These are phyloP conservation scores for Leersia perrieri DNA, from an alignment of 176 grass and related monocot species.

Conservation along the genomic window DNA sequence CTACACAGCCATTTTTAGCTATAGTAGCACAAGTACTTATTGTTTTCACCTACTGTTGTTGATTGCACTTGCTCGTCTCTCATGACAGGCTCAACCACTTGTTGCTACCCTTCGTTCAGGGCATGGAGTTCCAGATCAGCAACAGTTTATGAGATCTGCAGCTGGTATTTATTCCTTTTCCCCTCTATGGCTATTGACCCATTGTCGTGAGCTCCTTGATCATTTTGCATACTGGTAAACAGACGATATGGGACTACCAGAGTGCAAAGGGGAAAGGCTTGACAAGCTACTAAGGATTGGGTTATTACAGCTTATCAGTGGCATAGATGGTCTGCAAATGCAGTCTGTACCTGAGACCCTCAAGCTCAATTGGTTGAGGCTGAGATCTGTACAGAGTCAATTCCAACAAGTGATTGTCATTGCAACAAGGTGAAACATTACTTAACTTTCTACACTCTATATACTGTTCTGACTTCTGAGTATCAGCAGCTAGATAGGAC, in stretches of 20 bases:
- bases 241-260: constrained; percentile 44
- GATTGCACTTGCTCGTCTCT: neutral
- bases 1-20: neutral
- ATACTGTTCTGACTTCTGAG: neutral
- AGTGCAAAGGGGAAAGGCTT: constrained; percentile 58
- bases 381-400: constrained; percentile 77
- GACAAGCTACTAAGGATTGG: constrained; percentile 61
- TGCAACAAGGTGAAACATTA: constrained; percentile 57
- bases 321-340: constrained; percentile 51
- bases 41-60: neutral
- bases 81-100: constrained; percentile 67
- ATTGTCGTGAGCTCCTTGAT: constrained; percentile 1
- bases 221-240: constrained; percentile 3
- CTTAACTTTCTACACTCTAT: neutral
- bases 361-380: constrained; percentile 66
- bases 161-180: constrained; percentile 24
- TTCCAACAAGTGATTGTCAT: constrained; percentile 87
- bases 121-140: constrained; percentile 36
- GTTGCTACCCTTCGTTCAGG: constrained; percentile 67
- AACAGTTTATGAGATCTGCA: constrained; percentile 4
- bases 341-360: constrained; percentile 68
- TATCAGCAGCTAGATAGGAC: neutral
- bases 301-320: constrained; percentile 63
- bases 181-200: neutral
- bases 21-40: neutral